phyloP scores from a whole-genome alignment of 2,329 filamentous ascomycete genomes.

The Phaeosphaeria sp. region DNA sequence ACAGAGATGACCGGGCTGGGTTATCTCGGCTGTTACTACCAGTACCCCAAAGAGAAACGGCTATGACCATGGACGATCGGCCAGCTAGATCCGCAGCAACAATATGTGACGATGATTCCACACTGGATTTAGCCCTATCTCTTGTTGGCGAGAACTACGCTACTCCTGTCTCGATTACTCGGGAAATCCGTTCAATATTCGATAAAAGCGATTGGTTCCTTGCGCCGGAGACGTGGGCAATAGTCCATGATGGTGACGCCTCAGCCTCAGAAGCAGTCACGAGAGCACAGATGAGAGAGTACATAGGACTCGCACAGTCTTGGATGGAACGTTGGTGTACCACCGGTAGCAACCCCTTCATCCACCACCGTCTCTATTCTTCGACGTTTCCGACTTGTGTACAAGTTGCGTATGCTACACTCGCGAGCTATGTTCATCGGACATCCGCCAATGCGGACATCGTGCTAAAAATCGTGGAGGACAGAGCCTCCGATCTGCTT shows the following conservation, averaged over 20 bases:
- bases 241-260: conserved; percentile 6
- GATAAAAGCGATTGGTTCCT: conserved; percentile 17
- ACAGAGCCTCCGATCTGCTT: conserved; percentile 9
- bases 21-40: neutral
- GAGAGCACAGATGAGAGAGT: conserved; percentile 8
- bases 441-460: conserved; percentile 13
- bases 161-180: neutral
- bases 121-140: neutral
- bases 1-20: conserved; percentile 3
- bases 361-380: conserved; percentile 40
- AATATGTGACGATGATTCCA: neutral
- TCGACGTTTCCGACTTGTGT: conserved; percentile 28
- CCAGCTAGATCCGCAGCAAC: too few relatives aligned
- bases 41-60: neutral
- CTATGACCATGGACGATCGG: neutral
- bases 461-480: conserved; percentile 17
- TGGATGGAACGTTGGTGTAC: conserved; percentile 39
- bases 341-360: conserved; percentile 39
- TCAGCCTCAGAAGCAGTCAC: conserved; percentile 8
- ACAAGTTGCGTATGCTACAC: conserved; percentile 39
- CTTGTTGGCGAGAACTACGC: neutral
- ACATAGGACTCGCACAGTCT: conserved; percentile 10
- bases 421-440: conserved; percentile 12
- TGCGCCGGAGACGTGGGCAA: conserved; percentile 18
- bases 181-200: conserved; percentile 3